Evolutionary conservation across 352 stramenopile species (phyloP), one percentile per base, ranked within the genome.

Genomic region (Pythium myriotylum): DNA sequence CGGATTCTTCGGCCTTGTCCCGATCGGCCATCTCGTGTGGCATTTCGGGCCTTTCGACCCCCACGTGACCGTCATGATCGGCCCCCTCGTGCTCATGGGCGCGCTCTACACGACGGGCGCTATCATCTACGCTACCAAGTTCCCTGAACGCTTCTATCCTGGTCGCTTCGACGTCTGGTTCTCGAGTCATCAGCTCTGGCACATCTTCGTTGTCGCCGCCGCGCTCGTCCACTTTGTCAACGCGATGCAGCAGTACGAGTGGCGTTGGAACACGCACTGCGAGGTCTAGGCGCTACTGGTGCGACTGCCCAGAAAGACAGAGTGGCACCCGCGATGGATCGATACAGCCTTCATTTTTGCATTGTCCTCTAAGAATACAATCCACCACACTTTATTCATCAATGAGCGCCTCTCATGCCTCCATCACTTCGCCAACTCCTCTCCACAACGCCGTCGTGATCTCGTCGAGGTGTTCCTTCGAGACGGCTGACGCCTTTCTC

Each of bases 121-220:
- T 17, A 76, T 90, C 73, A 88, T 94, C 67, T 95, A 94, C 71
- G 83, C 79, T 39, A 92, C 83, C 64, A 84, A 86, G 57, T 93
- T 94, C 65, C 87, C 87, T 6, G 87, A 95, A 62, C 81, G 84
- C 22, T 90, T 91, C 57, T 94, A 88, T 70, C 87, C 87, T 1
- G 87, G 87, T 48, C 77, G 79, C 64, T 93, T 94, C 64, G 84
- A 94, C 73, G 59, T 95, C 51, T 90, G 78, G 76, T 92, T 91
- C 65, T 90, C 84, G 22, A 93, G 83, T 62, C 87, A 95, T 72
- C 84, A 95, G 67, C 75, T 94, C 37, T 95, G 87, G 87, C 87
- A 95, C 73, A 84, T 95, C 45, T 95, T 84, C 54, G 87, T 95
- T 48, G 79, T 95, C 50, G 75, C 78, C n/a, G 87, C 87, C 12